Percentiles rank a stretch among this genome's conserved stretches.
Evolutionary conservation across 768 basidiomycete species (phyloP).

Genomic region (Udeniomyces megalosporus): DNA sequence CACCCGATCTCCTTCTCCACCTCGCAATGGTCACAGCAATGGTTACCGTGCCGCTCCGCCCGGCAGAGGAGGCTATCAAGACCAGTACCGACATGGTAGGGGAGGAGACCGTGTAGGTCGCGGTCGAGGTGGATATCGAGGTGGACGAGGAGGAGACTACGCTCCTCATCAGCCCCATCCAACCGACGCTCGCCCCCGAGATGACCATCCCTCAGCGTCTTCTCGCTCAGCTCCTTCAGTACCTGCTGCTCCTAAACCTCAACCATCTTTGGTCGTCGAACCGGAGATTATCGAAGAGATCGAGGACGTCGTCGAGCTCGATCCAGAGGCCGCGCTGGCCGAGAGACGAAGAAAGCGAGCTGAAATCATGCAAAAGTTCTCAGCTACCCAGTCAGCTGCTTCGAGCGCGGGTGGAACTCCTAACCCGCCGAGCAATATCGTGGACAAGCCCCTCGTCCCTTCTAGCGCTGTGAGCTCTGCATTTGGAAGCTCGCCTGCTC

Average conservation of each 20-base stretch:
- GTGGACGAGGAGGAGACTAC: constrained; percentile 4
- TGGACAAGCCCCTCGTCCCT: neutral
- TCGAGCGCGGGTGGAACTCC: neutral
- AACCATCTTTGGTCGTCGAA: neutral
- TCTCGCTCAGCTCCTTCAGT: neutral
- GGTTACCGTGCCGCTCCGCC: neutral
- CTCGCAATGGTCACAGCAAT: neutral
- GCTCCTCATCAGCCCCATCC: neutral
- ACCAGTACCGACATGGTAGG: neutral
- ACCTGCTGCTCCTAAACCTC: neutral
- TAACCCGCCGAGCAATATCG: neutral
- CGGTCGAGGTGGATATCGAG: neutral
- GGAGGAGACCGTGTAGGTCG: neutral
- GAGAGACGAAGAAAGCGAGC: constrained; percentile 7
- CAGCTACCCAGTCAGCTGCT: neutral
- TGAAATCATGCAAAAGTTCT: constrained; percentile 11
- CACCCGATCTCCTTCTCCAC: neutral
- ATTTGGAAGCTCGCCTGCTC: neutral
- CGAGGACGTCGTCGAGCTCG: constrained; percentile 7
- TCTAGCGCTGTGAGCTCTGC: neutral
- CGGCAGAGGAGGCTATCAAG: neutral
- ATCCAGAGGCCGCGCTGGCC: constrained; percentile 12
- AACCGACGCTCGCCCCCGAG: neutral
- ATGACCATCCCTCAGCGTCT: neutral
- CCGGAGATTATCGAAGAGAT: constrained; percentile 11